A percentile compares a stretch with the other conserved stretches of the same genome.
Evolutionary conservation across 495 filamentous ascomycete species (phyloP).

Genomic region (Neurospora intermedia): DNA sequence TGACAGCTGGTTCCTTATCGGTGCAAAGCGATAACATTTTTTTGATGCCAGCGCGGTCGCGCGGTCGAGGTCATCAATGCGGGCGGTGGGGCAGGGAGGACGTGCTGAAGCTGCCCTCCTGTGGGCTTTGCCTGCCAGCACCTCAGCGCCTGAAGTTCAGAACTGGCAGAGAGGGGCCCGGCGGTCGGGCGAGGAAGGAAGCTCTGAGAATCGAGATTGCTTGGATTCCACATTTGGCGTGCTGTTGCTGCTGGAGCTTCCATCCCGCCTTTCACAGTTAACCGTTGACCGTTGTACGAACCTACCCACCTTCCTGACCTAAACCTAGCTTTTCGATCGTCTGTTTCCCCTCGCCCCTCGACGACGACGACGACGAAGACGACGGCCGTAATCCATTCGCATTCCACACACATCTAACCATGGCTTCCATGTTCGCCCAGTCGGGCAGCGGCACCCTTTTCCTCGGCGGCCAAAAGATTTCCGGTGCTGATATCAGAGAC

Average conservation of each 20-base stretch:
- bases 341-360: neutral
- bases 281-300: neutral
- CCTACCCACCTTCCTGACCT: constrained; percentile 5
- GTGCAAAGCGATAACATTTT: neutral
- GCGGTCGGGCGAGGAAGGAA: neutral
- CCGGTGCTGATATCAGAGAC: constrained; percentile 87
- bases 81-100: neutral
- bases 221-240: neutral
- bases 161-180: neutral
- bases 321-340: constrained; percentile 5
- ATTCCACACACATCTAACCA: constrained; percentile 26
- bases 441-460: constrained; percentile 84
- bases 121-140: neutral
- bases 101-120: neutral
- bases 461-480: constrained; percentile 89
- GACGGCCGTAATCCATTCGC: neutral
- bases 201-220: neutral
- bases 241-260: neutral
- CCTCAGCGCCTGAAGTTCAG: neutral
- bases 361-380: neutral
- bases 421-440: constrained; percentile 86
- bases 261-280: neutral
- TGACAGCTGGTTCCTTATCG: neutral
- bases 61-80: neutral
- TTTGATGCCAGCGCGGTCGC: neutral